Conservation (phyloP, 306 rosid species). For the Macrotyloma uniflorum region DNA sequence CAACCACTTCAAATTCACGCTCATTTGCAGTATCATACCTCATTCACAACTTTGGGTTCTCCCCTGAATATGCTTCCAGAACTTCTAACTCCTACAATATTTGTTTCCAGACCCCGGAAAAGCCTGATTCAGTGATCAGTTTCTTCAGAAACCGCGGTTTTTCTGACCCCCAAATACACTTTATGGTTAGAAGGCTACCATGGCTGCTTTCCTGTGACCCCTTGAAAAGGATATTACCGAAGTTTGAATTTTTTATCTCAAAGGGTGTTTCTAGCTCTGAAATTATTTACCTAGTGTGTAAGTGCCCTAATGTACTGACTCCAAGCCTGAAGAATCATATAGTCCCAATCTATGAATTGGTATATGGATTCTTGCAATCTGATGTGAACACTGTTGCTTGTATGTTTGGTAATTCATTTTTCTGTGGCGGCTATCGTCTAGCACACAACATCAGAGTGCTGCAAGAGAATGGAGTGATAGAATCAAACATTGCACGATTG, state of each 20-base stretch:
- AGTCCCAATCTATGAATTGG: not conserved
- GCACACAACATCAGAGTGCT: not conserved
- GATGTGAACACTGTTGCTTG: not conserved
- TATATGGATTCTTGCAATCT: not conserved
- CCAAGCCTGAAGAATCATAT: not conserved
- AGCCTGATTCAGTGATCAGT: not conserved
- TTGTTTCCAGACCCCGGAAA: not conserved
- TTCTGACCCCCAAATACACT: not conserved
- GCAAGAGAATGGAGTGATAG: not conserved
- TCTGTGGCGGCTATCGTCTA: not conserved
- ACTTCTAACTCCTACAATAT: not conserved
- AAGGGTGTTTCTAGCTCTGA: slow-evolving; percentile 27
- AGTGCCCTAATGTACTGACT: not conserved
- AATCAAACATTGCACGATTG: not conserved
- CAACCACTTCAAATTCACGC: not conserved
- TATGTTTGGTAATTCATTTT: not conserved
- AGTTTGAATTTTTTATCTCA: slow-evolving; percentile 33
- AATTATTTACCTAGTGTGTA: not conserved
- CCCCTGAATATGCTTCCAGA: slow-evolving; percentile 37
- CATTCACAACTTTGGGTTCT: slow-evolving; percentile 36
- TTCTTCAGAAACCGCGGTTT: slow-evolving; percentile 11
- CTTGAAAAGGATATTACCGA: slow-evolving; percentile 5
- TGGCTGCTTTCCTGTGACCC: not conserved
- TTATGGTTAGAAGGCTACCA: not conserved
- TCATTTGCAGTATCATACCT: slow-evolving; percentile 45